phyloP scores from a whole-genome alignment of 768 basidiomycete species.

The Collybia sordida region DNA sequence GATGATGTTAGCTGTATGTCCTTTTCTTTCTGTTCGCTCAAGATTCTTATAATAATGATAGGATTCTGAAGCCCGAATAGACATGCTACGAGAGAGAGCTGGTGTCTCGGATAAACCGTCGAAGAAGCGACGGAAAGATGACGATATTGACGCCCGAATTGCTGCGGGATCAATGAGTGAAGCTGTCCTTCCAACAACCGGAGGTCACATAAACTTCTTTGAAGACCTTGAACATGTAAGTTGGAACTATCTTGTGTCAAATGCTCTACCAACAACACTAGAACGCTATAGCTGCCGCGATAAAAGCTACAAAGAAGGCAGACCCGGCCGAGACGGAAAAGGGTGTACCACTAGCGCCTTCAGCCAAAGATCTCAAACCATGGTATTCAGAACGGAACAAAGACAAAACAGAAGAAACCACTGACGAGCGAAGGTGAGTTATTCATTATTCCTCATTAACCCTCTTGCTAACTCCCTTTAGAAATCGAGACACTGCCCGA shows the following conservation, averaged over 20 bases:
- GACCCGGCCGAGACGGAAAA: slow-evolving; percentile 57
- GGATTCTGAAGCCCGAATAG: slow-evolving; percentile 82
- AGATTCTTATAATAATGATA: slow-evolving; percentile 27
- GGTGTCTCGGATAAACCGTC: slow-evolving; percentile 32
- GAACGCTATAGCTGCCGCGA: slow-evolving; percentile 45
- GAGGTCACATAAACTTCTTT: slow-evolving; percentile 82
- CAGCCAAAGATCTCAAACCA: slow-evolving; percentile 73
- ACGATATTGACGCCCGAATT: slow-evolving; percentile 34
- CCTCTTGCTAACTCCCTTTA: slow-evolving; percentile 22
- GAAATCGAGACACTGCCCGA: slow-evolving; percentile 60
- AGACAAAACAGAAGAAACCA: slow-evolving; percentile 14
- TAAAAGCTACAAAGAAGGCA: slow-evolving; percentile 49
- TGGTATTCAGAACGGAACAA: slow-evolving; percentile 58
- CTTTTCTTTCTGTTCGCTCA: slow-evolving; percentile 2
- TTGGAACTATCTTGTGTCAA: neutral
- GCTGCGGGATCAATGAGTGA: slow-evolving; percentile 28
- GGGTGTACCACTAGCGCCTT: slow-evolving; percentile 73
- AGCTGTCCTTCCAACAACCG: slow-evolving; percentile 43
- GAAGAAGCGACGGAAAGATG: slow-evolving; percentile 36
- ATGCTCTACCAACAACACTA: slow-evolving; percentile 15
- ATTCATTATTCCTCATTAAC: neutral
- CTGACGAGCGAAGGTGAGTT: slow-evolving; percentile 33
- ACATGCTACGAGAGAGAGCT: slow-evolving; percentile 60
- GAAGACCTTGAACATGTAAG: slow-evolving; percentile 76
- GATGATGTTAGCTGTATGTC: slow-evolving; percentile 67